Evolutionary conservation across 208 protist species (phyloP).

Genomic region (Trichomonas gallinae): DNA sequence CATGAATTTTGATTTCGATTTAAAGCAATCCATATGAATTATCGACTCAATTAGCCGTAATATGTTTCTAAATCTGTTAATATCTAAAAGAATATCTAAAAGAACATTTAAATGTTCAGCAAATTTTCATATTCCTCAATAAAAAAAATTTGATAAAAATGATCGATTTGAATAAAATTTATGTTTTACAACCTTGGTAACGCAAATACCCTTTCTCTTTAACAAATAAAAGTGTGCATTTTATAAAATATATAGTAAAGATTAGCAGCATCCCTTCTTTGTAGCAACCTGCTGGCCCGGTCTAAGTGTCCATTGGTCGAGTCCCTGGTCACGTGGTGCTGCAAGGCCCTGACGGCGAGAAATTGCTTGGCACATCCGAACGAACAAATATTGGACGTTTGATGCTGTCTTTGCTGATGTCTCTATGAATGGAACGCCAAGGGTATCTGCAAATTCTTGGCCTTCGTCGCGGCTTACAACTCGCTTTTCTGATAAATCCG

Average conservation of each 20-base stretch:
- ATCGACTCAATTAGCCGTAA: too few species aligned
- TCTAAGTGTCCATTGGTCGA: background rate
- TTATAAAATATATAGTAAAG: background rate
- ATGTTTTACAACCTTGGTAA: too few species aligned
- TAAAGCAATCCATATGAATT: too few species aligned
- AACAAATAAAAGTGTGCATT: background rate
- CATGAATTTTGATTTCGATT: too few species aligned
- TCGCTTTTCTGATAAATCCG: conserved; percentile 72
- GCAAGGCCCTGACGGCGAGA: background rate
- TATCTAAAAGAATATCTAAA: too few species aligned
- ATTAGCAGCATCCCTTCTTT: background rate
- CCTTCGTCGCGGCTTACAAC: background rate
- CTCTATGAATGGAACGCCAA: conserved; percentile 95
- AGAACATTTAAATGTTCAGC: too few species aligned
- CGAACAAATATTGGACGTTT: conserved; percentile 96
- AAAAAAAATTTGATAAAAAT: too few species aligned
- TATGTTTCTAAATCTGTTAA: too few species aligned
- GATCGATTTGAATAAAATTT: too few species aligned
- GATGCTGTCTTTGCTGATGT: conserved; percentile 87
- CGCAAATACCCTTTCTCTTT: background rate
- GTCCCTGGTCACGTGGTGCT: background rate
- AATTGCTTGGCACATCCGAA: conserved; percentile 53
- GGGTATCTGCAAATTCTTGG: conserved; percentile 64
- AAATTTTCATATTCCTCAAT: too few species aligned
- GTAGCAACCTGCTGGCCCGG: background rate